Evolutionary conservation across 768 basidiomycete species (phyloP), one percentile per base, ranked within the genome.

Genomic region (Podaxis sp.): DNA sequence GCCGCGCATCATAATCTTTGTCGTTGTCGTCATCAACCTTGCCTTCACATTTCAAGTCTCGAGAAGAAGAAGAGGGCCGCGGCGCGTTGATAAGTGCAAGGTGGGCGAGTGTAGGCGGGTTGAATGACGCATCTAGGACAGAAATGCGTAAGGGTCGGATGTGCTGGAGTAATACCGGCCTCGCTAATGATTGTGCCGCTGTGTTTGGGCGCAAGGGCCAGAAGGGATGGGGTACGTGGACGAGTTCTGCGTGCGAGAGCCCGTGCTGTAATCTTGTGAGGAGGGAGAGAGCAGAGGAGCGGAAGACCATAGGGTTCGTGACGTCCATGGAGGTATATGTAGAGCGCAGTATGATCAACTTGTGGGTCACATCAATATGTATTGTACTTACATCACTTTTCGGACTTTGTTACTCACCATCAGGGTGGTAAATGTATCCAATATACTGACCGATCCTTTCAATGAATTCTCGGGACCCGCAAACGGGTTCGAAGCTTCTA

Each of bases 101-200:
- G 73, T 98, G 95, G 0, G 95, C 93, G 24, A 83, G 72, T 2
- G 93, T 95, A 1, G 96, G 96, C 2, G 95, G 95, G 69, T 98
- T 96, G 77, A 93, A 98, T 1, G 93, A 95, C 1, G 94, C 89
- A 68, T 97, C 96, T 41, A 97, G 81, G n/a, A 96, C 78, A 3
- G 89, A 82, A 52, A 96, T 81, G 57, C 79, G 81, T 38, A 87
- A 70, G 2, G 72, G 70, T n/a, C 55, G 65, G 51, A 44, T 59
- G 48, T 12, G 58, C 60, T 46, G 24, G 53, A 20, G 36, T 33
- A 33, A 33, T 33, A 33, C 33, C 1, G 33, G 33, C 33, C 33
- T 33, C 33, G 33, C 8, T 33, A 33, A 33, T 33, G 33, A 33
- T 33, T 33, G 33, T 15, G 36, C 58, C 52, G 50, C 33, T 37